These are phyloP conservation scores for Penicillium thymicola DNA, from an alignment of 2,329 filamentous ascomycete genomes.

Conservation along the genomic window DNA sequence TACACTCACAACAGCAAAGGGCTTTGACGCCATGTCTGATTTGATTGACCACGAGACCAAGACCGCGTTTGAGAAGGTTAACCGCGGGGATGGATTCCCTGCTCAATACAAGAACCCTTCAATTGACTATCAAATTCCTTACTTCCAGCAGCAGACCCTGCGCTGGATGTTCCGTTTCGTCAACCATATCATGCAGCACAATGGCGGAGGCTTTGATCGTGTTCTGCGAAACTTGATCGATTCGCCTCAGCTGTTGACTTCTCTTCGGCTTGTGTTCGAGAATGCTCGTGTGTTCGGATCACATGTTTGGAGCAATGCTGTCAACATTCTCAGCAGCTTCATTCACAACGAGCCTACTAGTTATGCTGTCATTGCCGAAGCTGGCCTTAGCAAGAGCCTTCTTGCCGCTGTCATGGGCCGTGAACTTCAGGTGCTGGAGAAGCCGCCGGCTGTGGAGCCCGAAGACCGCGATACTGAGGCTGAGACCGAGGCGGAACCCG, in stretches of 20 bases:
- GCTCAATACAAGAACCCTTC: slow-evolving; percentile 70
- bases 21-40: slow-evolving; percentile 86
- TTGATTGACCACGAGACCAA: slow-evolving; percentile 77
- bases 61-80: slow-evolving; percentile 63
- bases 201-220: slow-evolving; percentile 80
- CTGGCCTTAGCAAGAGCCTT: slow-evolving; percentile 81
- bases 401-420: slow-evolving; percentile 70
- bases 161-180: slow-evolving; percentile 95
- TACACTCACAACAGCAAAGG: slow-evolving; percentile 74
- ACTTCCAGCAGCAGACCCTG: slow-evolving; percentile 87
- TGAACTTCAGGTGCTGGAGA: slow-evolving; percentile 37
- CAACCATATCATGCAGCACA: slow-evolving; percentile 86
- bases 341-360: slow-evolving; percentile 99
- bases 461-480: slow-evolving; percentile 26
- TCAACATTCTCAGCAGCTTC: slow-evolving; percentile 89
- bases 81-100: slow-evolving; percentile 68
- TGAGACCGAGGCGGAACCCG: slow-evolving; percentile 32
- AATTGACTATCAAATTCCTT: slow-evolving; percentile 91
- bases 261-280: slow-evolving; percentile 76
- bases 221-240: slow-evolving; percentile 91
- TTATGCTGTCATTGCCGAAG: slow-evolving; percentile 92
- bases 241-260: slow-evolving; percentile 76
- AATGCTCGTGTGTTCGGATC: slow-evolving; percentile 80
- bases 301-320: slow-evolving; percentile 91
- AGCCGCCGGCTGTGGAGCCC: slow-evolving; percentile 24